A percentile compares a stretch with the other conserved stretches of the same genome.
Conservation (phyloP, 352 stramenopile species). For the Phytophthora multivora region DNA sequence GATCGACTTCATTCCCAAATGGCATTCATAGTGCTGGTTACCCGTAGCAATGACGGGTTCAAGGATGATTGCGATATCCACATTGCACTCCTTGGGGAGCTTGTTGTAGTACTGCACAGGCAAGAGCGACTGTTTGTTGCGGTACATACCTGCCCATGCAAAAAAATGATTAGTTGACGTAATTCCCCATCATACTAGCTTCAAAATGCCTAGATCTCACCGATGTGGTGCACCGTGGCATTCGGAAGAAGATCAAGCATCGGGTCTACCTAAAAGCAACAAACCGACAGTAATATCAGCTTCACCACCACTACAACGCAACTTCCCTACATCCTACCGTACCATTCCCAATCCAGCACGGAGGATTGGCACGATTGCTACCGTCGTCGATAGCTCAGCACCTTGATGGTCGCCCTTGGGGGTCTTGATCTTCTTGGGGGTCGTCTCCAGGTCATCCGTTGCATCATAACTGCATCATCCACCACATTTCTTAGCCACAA, state of each 20-base stretch:
- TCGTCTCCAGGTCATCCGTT: conserved; percentile 69
- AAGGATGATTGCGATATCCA: conserved; percentile 95
- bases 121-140: conserved; percentile 89
- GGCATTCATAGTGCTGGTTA: conserved; percentile 14
- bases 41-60: conserved; percentile 97
- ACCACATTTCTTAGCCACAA: not conserved
- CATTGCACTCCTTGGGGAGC: conserved; percentile 93
- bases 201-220: conserved; percentile 58
- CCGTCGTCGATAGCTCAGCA: conserved; percentile 87
- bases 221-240: conserved; percentile 97
- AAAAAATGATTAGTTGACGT: conserved; percentile 1
- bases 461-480: conserved; percentile 69
- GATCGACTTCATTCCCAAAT: not conserved
- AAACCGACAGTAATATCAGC: not conserved
- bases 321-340: not conserved
- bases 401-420: conserved; percentile 80
- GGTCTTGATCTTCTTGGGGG: conserved; percentile 81
- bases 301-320: not conserved
- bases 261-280: conserved; percentile 87
- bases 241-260: conserved; percentile 97
- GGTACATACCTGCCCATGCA: conserved; percentile 75
- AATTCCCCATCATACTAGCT: not conserved
- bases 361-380: conserved; percentile 97
- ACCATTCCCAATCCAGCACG: conserved; percentile 91
- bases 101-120: conserved; percentile 99